Evolutionary conservation across 805 yeast species (phyloP), one percentile per base, ranked within the genome.

Genomic region (Lachancea quebecensis): DNA sequence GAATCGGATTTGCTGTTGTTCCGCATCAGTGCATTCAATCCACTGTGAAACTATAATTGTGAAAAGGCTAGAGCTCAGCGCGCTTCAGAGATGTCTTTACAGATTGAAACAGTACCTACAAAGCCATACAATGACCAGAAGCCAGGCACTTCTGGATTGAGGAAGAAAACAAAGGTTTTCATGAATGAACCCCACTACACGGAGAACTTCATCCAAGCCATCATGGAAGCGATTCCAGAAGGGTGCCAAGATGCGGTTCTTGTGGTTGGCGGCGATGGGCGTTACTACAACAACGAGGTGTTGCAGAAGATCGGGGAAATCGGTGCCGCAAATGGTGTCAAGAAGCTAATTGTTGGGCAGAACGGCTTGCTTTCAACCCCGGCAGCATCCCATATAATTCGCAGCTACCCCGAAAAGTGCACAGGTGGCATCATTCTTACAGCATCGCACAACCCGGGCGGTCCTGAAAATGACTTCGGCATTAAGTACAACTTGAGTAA

Each of bases 391-490:
- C 87, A 89, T 62, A 71, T 93, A 46, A 93, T 91, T 56, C 79
- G 99, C 66, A 78, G 80, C 49, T 73, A 72, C 52, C 59, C 62
- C 27, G 69, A 64, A 29, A 73, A 76, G 31, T 79, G 82, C 47
- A 88, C 96, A 10, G 99, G 98, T 50, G 98, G 98, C 50, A 91
- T 91, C 68, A 87, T 93, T 54, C 73, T 91, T 60, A 91, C 99
- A 8, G 98, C 98, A 2, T 84, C 95, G 18, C 99, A 91, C 68
- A 91, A 91, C 67, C 99, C 99, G 14, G 99, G 99, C 64, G 97
- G 98, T 8, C 96, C 96, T 47, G 69, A 74, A 25, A 81, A 85
- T 52, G 99, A 91, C 64, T 75, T 89, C 62, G 99, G 99, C 45
- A 91, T 91, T 72, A 91, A 91, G 71, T 93, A 93, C 72, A 93